phyloP scores from a whole-genome alignment of 192 early-diverging fungal genomes.

The Irineochytrium annulatum region DNA sequence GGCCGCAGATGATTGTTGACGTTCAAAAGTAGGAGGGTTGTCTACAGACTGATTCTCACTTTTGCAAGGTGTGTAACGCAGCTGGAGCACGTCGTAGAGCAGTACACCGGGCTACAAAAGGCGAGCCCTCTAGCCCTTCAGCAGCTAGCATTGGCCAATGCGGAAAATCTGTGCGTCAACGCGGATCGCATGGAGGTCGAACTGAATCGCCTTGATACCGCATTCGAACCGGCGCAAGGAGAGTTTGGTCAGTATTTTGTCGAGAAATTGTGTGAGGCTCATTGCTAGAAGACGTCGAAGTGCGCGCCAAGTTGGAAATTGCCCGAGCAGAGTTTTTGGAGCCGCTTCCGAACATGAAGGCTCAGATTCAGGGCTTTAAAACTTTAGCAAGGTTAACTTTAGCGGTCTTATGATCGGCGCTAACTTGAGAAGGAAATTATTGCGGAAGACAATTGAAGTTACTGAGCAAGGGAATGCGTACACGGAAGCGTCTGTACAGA shows the following conservation, averaged over 20 bases:
- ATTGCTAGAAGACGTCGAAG: slow-evolving; percentile 5
- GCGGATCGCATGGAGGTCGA: slow-evolving; percentile 28
- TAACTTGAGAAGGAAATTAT: too few species aligned
- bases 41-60: neutral
- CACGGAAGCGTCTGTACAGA: slow-evolving; percentile 11
- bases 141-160: slow-evolving; percentile 11
- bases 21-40: slow-evolving; percentile 46
- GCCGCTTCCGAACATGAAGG: slow-evolving; percentile 13
- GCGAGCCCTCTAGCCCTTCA: slow-evolving; percentile 11
- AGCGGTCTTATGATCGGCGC: too few species aligned
- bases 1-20: slow-evolving; percentile 62
- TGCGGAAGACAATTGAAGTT: slow-evolving; percentile 13
- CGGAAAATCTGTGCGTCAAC: slow-evolving; percentile 22
- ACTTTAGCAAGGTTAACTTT: slow-evolving; percentile 21
- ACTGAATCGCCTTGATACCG: slow-evolving; percentile 16
- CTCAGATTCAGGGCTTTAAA: neutral
- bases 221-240: slow-evolving; percentile 8
- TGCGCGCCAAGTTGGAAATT: neutral
- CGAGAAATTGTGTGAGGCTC: neutral
- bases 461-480: slow-evolving; percentile 4
- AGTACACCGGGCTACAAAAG: slow-evolving; percentile 44
- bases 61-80: slow-evolving; percentile 56
- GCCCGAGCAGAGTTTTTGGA: slow-evolving; percentile 11
- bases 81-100: slow-evolving; percentile 61
- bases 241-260: slow-evolving; percentile 2